Evolutionary conservation across 2,329 filamentous ascomycete genomes (phyloP).

Genomic region (Monilinia fructigena): DNA sequence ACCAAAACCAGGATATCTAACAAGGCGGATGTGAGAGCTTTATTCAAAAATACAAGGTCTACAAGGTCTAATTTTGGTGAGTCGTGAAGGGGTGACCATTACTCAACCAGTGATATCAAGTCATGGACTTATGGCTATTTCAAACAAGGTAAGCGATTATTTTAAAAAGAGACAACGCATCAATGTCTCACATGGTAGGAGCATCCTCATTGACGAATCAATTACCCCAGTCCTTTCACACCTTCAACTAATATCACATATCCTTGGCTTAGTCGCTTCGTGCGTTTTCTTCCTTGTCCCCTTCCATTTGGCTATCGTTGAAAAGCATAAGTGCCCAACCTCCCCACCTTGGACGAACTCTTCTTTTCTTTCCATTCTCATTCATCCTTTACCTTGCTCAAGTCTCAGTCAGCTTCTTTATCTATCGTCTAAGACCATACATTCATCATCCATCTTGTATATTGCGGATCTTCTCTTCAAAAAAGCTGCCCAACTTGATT

Average conservation of each 20-base stretch:
- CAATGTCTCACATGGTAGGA: constrained; percentile 33
- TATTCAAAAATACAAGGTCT: neutral
- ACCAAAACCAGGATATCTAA: neutral
- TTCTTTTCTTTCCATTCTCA: constrained; percentile 27
- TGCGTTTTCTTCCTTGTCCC: constrained; percentile 22
- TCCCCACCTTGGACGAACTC: constrained; percentile 28
- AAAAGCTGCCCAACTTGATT: constrained; percentile 20
- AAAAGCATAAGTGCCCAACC: constrained; percentile 36
- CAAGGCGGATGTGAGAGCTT: neutral
- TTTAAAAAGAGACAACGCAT: constrained; percentile 34
- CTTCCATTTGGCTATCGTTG: constrained; percentile 21
- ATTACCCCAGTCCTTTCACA: constrained; percentile 5
- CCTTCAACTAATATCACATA: constrained; percentile 16
- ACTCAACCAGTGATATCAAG: constrained; percentile 8
- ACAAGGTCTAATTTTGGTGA: constrained; percentile 10
- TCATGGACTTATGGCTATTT: constrained; percentile 17
- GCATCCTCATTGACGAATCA: constrained; percentile 19
- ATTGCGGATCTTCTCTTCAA: constrained; percentile 19
- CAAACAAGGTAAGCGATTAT: constrained; percentile 9
- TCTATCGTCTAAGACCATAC: constrained; percentile 27
- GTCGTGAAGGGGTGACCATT: constrained; percentile 11
- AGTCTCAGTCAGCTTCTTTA: constrained; percentile 22
- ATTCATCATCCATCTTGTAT: constrained; percentile 23
- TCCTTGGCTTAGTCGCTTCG: constrained; percentile 16
- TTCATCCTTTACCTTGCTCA: constrained; percentile 25